Evolutionary conservation across 768 basidiomycete genomes (phyloP), one percentile per base, ranked within the genome.

Genomic region (Phallus indusiatus): DNA sequence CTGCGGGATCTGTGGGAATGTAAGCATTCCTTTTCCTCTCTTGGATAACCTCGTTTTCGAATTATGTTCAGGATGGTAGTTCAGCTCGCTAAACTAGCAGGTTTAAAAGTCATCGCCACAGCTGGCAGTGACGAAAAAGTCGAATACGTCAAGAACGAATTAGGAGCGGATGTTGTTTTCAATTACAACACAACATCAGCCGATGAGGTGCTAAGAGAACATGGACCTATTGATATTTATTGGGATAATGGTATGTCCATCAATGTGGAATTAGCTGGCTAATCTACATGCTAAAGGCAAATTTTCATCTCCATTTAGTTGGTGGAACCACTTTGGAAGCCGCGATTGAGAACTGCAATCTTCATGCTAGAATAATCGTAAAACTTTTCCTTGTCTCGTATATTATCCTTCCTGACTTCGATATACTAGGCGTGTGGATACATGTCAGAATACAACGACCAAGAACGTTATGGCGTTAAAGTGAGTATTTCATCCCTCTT

Each of bases 101-200:
- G 78, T 0, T 61, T 75, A 37, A 85, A 83, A 64, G 87, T 89
- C 42, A 85, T 90, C 53, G 84, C 79, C 0, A 85, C 82, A 0
- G 83, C 85, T 0, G 85, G 88, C 1, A 79, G 81, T 0, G 84
- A 88, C n/a, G 83, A 85, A 54, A 89, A 90, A 69, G 84, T 89
- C 7, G 67, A 73, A 5, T 85, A 78, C 65, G 54, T 85, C 69
- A 76, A 76, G 53, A 42, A 64, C 20, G 75, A 76, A 2, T 63
- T 86, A n/a, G 87, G 85, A 0, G 80, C 81, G 0, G 86, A 90
- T 63, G 77, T 84, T 6, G 81, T 76, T 0, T 88, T 87, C 73
- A 87, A 89, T 68, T 88, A 86, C 71, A 86, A 90, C 75, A 86
- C 77, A 0, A 73, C 73, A 0, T 71, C 73, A 51, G 81, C 79